Percentiles rank a stretch among this genome's conserved stretches.
Conservation (phyloP, 352 stramenopile genomes). For the Globisporangium canariense region DNA sequence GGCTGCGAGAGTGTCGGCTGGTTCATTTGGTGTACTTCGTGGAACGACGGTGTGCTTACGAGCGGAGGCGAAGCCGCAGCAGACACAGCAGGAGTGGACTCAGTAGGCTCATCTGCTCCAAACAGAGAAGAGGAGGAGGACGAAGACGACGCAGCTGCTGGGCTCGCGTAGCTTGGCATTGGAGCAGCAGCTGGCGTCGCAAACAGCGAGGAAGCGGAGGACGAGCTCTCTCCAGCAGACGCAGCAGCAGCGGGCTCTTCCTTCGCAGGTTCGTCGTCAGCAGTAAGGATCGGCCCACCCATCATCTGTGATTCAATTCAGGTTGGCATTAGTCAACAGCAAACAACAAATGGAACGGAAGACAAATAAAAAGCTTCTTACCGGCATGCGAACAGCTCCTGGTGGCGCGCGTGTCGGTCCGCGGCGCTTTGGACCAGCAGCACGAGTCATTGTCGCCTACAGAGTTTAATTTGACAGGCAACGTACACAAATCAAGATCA, state of each 20-base stretch:
- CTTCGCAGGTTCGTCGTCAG: background rate
- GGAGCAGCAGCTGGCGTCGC: background rate
- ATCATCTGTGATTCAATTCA: slow-evolving; percentile 27
- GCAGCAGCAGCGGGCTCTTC: slow-evolving; percentile 1
- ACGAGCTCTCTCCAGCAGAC: background rate
- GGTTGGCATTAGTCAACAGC: background rate
- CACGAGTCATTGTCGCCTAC: slow-evolving; percentile 74
- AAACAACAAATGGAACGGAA: background rate
- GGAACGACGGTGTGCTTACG: background rate
- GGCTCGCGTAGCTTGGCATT: slow-evolving; percentile 1
- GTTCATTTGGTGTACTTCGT: background rate
- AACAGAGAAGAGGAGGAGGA: slow-evolving; percentile 1
- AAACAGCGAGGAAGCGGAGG: slow-evolving; percentile 15
- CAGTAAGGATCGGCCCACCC: slow-evolving; percentile 19
- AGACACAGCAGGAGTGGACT: background rate
- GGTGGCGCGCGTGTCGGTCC: slow-evolving; percentile 60
- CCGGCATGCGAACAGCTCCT: slow-evolving; percentile 59
- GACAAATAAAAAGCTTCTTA: slow-evolving; percentile 19
- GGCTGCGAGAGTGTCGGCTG: slow-evolving; percentile 1
- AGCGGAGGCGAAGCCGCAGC: background rate
- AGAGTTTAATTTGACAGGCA: background rate
- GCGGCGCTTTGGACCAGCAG: slow-evolving; percentile 70
- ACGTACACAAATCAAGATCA: too few species aligned
- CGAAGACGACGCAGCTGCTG: background rate
- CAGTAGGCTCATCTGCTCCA: background rate